Conservation (phyloP, 495 filamentous ascomycete genomes). For the Daldinia caldariorum region DNA sequence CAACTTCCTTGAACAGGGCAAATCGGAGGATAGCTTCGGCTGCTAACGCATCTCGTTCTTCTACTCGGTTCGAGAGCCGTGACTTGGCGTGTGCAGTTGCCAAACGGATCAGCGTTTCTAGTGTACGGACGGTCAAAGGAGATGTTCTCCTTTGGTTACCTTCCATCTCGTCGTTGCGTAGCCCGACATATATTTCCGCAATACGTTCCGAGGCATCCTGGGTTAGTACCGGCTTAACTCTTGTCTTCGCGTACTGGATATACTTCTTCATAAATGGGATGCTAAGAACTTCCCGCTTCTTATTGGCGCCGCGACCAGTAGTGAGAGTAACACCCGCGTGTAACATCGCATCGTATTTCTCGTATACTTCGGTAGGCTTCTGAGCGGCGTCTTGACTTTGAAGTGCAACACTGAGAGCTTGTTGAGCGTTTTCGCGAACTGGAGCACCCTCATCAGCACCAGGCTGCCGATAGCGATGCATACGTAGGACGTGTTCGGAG, state of each 20-base stretch:
- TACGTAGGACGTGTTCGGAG: constrained; percentile 95
- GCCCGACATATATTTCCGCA: constrained; percentile 87
- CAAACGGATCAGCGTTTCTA: constrained; percentile 97
- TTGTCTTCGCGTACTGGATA: constrained; percentile 95
- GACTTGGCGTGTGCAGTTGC: constrained; percentile 96
- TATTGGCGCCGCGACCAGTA: constrained; percentile 73
- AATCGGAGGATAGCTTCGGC: constrained; percentile 93
- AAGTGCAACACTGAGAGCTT: constrained; percentile 88
- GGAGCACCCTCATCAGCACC: constrained; percentile 96
- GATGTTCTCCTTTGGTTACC: constrained; percentile 92
- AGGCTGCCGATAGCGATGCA: constrained; percentile 95
- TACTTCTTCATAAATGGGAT: constrained; percentile 99
- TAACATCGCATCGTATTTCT: constrained; percentile 96
- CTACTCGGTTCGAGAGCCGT: constrained; percentile 89
- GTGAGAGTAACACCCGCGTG: constrained; percentile 88
- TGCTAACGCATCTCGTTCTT: constrained; percentile 86
- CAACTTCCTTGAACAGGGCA: constrained; percentile 96
- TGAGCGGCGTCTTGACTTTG: constrained; percentile 76
- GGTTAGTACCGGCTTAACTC: constrained; percentile 90
- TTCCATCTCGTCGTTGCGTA: constrained; percentile 95
- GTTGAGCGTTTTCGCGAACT: constrained; percentile 85
- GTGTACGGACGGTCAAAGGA: constrained; percentile 95
- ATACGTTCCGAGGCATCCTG: constrained; percentile 94
- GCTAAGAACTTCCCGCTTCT: constrained; percentile 89
- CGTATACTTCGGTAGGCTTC: constrained; percentile 86